These are phyloP conservation scores for Tranzscheliella williamsii DNA, from an alignment of 1,284 basidiomycete genomes.

Conservation along the genomic window DNA sequence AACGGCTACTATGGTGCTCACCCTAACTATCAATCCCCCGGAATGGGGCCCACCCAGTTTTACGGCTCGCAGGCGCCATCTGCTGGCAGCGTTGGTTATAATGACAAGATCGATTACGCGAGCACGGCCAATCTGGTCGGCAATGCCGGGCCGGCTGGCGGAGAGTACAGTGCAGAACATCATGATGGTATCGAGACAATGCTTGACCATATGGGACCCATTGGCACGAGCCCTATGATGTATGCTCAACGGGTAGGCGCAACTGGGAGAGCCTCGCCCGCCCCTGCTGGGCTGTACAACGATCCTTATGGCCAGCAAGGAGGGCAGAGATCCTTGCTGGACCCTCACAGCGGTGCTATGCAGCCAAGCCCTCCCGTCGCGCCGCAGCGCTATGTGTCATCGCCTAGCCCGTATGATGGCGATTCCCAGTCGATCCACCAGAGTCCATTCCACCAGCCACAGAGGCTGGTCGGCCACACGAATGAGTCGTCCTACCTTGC, in stretches of 20 bases:
- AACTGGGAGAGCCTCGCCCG: constrained; percentile 7
- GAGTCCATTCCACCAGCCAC: constrained; percentile 4
- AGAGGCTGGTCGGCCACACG: too few species aligned
- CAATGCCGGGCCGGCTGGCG: constrained; percentile 43
- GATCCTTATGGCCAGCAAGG: constrained; percentile 9
- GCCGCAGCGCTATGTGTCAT: background rate
- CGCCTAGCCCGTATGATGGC: background rate
- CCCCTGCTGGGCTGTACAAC: background rate
- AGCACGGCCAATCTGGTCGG: constrained; percentile 41
- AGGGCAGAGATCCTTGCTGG: constrained; percentile 17
- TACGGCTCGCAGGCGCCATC: constrained; percentile 27
- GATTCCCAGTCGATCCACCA: background rate
- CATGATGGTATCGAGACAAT: constrained; percentile 17
- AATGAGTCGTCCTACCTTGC: too few species aligned
- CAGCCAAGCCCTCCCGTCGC: background rate
- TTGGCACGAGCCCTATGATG: constrained; percentile 46
- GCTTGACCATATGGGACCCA: constrained; percentile 44
- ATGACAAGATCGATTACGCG: constrained; percentile 30
- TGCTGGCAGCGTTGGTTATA: constrained; percentile 12
- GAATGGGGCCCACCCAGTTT: constrained; percentile 20
- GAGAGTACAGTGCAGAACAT: constrained; percentile 15
- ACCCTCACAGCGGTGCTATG: constrained; percentile 19
- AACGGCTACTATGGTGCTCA: constrained; percentile 21
- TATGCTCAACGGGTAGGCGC: constrained; percentile 37
- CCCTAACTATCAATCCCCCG: constrained; percentile 15